phyloP scores from a whole-genome alignment of 2,329 filamentous ascomycete species.

The Tolypocladium sp. region DNA sequence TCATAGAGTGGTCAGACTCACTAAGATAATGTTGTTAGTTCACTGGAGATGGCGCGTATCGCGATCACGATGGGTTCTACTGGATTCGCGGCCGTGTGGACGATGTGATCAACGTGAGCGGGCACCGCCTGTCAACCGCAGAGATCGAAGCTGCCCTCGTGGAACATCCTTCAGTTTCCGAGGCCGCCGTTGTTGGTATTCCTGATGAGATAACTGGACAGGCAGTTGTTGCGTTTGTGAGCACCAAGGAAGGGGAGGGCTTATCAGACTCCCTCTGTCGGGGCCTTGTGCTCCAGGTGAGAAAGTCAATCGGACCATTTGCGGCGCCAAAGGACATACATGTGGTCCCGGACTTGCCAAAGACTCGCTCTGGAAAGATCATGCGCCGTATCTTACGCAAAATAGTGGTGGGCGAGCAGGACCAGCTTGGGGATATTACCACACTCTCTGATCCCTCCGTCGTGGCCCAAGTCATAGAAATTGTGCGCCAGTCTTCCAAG shows the following conservation, averaged over 20 bases:
- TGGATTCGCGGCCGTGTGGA: slow-evolving; percentile 99
- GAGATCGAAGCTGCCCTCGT: slow-evolving; percentile 97
- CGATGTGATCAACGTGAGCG: slow-evolving; percentile 96
- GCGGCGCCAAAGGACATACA: slow-evolving; percentile 91
- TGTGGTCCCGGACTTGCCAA: slow-evolving; percentile 86
- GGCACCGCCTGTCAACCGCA: slow-evolving; percentile 93
- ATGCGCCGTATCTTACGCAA: slow-evolving; percentile 96
- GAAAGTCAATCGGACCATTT: slow-evolving; percentile 95
- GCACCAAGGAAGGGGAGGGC: slow-evolving; percentile 78
- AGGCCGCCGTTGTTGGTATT: slow-evolving; percentile 92
- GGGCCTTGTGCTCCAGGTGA: slow-evolving; percentile 87
- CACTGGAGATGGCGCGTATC: slow-evolving; percentile 86
- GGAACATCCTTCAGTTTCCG: slow-evolving; percentile 81
- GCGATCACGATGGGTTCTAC: slow-evolving; percentile 98
- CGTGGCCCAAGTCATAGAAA: neutral
- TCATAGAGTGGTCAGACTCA: too few relatives aligned
- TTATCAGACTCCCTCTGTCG: slow-evolving; percentile 74
- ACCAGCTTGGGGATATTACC: slow-evolving; percentile 86
- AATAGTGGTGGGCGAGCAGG: slow-evolving; percentile 96
- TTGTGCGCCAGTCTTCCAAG: too few relatives aligned
- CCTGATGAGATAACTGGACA: slow-evolving; percentile 91
- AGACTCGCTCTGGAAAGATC: slow-evolving; percentile 97
- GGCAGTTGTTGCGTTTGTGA: slow-evolving; percentile 92
- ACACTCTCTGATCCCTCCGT: slow-evolving; percentile 53
- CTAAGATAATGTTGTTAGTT: slow-evolving; percentile 41